These are phyloP conservation scores for Auricularia sp. DNA, from an alignment of 768 basidiomycete species.

Conservation along the genomic window DNA sequence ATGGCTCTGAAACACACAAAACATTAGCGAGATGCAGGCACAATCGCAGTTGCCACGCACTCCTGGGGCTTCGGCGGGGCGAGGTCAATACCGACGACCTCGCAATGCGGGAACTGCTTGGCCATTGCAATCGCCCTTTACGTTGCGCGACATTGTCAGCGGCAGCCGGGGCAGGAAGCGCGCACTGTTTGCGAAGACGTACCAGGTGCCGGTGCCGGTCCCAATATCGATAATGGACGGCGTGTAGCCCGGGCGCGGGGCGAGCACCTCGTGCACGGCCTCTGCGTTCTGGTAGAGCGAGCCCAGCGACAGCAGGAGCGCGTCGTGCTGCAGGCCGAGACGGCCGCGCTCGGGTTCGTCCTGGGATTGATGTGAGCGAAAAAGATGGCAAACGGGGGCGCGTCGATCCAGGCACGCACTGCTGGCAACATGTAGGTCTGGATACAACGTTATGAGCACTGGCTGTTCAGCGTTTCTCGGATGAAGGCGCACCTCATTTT, in stretches of 20 bases:
- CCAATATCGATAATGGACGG: slow-evolving; percentile 22
- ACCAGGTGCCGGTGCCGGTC: slow-evolving; percentile 26
- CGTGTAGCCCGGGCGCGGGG: slow-evolving; percentile 15
- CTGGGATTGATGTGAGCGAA: background rate
- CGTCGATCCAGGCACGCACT: background rate
- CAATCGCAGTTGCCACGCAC: background rate
- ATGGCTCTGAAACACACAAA: slow-evolving; percentile 1
- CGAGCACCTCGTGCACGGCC: slow-evolving; percentile 19
- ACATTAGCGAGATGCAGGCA: background rate
- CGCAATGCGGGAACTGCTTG: slow-evolving; percentile 21
- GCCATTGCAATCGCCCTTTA: slow-evolving; percentile 26
- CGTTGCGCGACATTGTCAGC: background rate
- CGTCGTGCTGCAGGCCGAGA: background rate
- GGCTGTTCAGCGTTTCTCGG: background rate
- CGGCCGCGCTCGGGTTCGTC: background rate
- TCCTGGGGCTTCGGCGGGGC: slow-evolving; percentile 18
- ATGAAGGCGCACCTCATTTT: background rate
- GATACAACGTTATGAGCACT: background rate
- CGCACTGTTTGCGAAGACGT: slow-evolving; percentile 4
- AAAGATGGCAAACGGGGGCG: background rate
- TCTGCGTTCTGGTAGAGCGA: slow-evolving; percentile 18
- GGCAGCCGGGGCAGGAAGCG: background rate
- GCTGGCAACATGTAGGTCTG: slow-evolving; percentile 1
- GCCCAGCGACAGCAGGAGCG: slow-evolving; percentile 7
- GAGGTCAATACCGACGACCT: slow-evolving; percentile 25